Base-by-base conservation (phyloP, 2,329 filamentous ascomycete genomes). In the Pyrenophora graminea region DNA sequence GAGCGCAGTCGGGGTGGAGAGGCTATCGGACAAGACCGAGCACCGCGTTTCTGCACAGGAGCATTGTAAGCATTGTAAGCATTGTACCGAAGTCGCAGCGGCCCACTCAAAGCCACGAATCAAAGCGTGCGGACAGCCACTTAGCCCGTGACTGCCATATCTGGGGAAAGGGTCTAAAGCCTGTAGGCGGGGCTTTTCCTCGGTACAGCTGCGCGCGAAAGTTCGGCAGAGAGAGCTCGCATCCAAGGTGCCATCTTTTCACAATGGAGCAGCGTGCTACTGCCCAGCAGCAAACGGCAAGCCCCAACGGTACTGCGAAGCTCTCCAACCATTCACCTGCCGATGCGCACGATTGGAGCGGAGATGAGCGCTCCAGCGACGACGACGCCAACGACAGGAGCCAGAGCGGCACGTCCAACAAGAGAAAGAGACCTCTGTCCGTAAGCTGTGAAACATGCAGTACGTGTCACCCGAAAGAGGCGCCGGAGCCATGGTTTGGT, bases 401-500 rank as follows among this genome's bases (percentile, higher is more conserved):
- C 56, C 62, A 63, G 69, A 68, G 62, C 42, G 69, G 70, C 51
- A 54, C 62, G 19, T 67, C 74, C 42, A 49, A 49, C 45, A 82
- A 82, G 68, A 77, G 79, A 54, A 80, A 79, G 67, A 71, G 80
- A 49, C 77, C 78, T 37, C 74, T 81, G 67, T 77, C 74, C 42
- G 81, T 83, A 30, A 81, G 78, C 63, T 83, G 89, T 68, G 89
- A 92, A 74, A 80, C 89, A 42, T 58, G 50, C 32, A 41, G 52
- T 56, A 46, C 34, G 39, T 39, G 32, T 27, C 13, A 30, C 27
- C 21, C 17, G 15, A 23, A 13, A 13, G 31, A 17, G 27, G 31
- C 17, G 30, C 4, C 18, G 8, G 27, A 15, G 39, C 46, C 39
- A 45, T 6, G 27, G 2, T 7, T 15, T 15, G 15, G 15, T 15